phyloP scores from a whole-genome alignment of 1,139 yeast genomes.

The Lodderomyces orthopsilosis region DNA sequence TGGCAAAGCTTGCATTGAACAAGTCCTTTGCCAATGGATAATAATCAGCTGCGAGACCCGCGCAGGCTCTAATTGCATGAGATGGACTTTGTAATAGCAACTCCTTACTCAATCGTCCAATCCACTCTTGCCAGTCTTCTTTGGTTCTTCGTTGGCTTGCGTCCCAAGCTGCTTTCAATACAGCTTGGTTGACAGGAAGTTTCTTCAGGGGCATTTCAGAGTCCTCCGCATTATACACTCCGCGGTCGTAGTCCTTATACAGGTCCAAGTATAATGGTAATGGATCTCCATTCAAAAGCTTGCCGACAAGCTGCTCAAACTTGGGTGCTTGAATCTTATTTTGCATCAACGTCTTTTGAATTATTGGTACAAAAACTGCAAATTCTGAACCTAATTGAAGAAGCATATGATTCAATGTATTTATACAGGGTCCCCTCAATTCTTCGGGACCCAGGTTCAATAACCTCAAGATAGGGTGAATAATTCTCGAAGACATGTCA shows the following conservation, averaged over 20 bases:
- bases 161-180: constrained; percentile 86
- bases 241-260: constrained; percentile 62
- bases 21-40: constrained; percentile 87
- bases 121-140: constrained; percentile 99
- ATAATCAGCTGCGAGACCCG: constrained; percentile 83
- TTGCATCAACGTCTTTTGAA: constrained; percentile 65
- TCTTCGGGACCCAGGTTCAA: constrained; percentile 61
- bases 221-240: constrained; percentile 58
- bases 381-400: constrained; percentile 84
- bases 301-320: constrained; percentile 78
- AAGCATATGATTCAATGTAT: constrained; percentile 74
- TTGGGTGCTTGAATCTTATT: constrained; percentile 68
- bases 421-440: constrained; percentile 62
- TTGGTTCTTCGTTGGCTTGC: constrained; percentile 83
- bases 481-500: constrained; percentile 88
- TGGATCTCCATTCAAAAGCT: constrained; percentile 83
- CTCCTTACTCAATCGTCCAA: constrained; percentile 80
- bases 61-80: constrained; percentile 91
- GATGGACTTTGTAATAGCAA: constrained; percentile 90
- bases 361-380: constrained; percentile 82
- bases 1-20: constrained; percentile 92
- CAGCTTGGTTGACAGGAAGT: constrained; percentile 75
- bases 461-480: constrained; percentile 81
- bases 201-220: constrained; percentile 72
- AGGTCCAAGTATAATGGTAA: constrained; percentile 75